Percentiles rank a stretch among this genome's conserved stretches.
phyloP scores from a whole-genome alignment of 352 stramenopile genomes.

The Globisporangium cystogenes region DNA sequence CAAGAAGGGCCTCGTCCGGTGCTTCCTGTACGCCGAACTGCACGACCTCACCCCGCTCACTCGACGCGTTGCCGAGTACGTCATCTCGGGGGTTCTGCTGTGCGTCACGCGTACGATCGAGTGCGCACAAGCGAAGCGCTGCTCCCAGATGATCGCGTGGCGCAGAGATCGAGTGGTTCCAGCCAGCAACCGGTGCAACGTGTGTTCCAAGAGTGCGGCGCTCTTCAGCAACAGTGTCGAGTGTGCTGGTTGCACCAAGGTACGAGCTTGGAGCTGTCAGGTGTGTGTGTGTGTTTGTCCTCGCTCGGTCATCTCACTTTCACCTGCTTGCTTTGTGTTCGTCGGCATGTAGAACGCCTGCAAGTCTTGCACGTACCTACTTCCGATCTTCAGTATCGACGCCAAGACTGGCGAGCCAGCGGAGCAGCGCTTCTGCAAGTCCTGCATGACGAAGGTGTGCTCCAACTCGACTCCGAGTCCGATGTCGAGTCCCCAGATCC shows the following conservation, averaged over 20 bases:
- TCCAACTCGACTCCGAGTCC: background rate
- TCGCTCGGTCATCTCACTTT: background rate
- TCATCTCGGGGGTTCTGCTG: background rate
- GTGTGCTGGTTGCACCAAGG: slow-evolving; percentile 23
- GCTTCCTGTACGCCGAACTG: background rate
- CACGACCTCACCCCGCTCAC: background rate
- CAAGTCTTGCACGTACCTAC: slow-evolving; percentile 22
- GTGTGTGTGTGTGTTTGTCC: too few relatives aligned
- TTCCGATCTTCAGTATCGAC: slow-evolving; percentile 12
- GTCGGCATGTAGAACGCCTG: slow-evolving; percentile 21
- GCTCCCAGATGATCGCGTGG: background rate
- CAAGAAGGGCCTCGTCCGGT: background rate
- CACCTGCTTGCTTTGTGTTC: background rate
- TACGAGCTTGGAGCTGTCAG: background rate
- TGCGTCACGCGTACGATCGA: background rate
- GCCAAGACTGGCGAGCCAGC: slow-evolving; percentile 6
- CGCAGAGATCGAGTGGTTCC: background rate
- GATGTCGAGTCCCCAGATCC: background rate
- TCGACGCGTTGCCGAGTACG: background rate
- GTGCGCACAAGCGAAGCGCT: background rate
- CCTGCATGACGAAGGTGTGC: slow-evolving; percentile 7
- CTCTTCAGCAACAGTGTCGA: slow-evolving; percentile 13
- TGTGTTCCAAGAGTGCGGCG: slow-evolving; percentile 13
- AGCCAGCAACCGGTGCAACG: slow-evolving; percentile 8
- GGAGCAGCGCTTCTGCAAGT: slow-evolving; percentile 12